These are phyloP conservation scores for Lotus japonicus DNA, from an alignment of 306 rosid genomes.

Conservation along the genomic window DNA sequence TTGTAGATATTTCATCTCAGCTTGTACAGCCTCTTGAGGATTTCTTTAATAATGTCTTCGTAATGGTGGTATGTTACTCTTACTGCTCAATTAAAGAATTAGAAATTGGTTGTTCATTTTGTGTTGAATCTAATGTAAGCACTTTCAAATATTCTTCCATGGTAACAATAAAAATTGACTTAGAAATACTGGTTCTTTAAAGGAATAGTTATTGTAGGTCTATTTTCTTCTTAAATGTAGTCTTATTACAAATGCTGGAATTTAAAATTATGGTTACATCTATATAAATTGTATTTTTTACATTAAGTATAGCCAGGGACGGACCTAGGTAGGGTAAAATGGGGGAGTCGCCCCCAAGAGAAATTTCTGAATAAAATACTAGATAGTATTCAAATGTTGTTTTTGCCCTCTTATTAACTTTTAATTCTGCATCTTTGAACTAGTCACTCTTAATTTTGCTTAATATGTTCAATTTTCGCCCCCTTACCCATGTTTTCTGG, in stretches of 20 bases:
- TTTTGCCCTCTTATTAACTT: too few relatives aligned
- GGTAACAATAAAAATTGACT: background rate
- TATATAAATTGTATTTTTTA: too few relatives aligned
- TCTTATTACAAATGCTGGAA: background rate
- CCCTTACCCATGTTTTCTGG: too few relatives aligned
- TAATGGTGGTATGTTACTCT: slow-evolving; percentile 83
- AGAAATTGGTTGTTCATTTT: background rate
- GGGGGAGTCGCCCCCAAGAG: too few relatives aligned
- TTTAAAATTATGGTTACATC: background rate
- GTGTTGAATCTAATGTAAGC: background rate
- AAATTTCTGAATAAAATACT: too few relatives aligned
- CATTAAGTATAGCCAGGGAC: too few relatives aligned
- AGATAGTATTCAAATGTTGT: too few relatives aligned
- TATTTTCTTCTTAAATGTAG: background rate
- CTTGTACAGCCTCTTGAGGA: slow-evolving; percentile 85
- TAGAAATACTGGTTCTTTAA: background rate
- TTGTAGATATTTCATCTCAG: slow-evolving; percentile 61
- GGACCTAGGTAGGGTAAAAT: too few relatives aligned
- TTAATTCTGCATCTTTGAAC: too few relatives aligned
- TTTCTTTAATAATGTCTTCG: slow-evolving; percentile 78
- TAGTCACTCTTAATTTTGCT: too few relatives aligned
- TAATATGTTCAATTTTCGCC: too few relatives aligned
- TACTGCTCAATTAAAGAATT: background rate
- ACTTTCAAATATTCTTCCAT: background rate
- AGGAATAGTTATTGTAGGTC: background rate